Conservation (phyloP, 2,329 filamentous ascomycete genomes). For the Sporothrix phasma region DNA sequence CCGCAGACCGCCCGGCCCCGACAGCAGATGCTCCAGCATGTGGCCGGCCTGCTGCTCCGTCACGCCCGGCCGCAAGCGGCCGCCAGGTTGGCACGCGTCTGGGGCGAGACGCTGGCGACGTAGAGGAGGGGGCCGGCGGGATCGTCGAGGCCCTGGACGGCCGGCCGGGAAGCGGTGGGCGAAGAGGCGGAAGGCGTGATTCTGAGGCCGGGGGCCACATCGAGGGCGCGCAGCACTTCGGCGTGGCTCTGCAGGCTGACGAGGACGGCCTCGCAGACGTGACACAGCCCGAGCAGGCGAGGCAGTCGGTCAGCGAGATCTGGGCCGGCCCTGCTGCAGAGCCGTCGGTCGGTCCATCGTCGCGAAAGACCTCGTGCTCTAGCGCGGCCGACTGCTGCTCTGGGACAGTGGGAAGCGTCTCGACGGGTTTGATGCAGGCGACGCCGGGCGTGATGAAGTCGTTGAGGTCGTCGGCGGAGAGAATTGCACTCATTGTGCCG, state of each 20-base stretch:
- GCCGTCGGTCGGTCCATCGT: slow-evolving; percentile 57
- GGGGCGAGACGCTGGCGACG: slow-evolving; percentile 85
- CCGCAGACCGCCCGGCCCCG: slow-evolving; percentile 58
- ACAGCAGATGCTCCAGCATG: slow-evolving; percentile 75
- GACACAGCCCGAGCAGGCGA: slow-evolving; percentile 94
- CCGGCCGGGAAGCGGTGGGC: slow-evolving; percentile 8
- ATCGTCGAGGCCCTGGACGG: slow-evolving; percentile 40
- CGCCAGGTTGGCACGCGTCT: slow-evolving; percentile 79
- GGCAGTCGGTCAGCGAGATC: slow-evolving; percentile 93
- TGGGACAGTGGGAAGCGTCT: slow-evolving; percentile 65
- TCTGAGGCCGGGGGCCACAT: slow-evolving; percentile 48
- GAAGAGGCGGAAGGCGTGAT: slow-evolving; percentile 27
- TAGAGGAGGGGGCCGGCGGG: slow-evolving; percentile 67
- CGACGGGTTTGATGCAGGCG: slow-evolving; percentile 95
- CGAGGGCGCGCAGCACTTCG: slow-evolving; percentile 77
- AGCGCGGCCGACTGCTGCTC: slow-evolving; percentile 28
- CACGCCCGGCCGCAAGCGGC: slow-evolving; percentile 64
- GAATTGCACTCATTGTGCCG: slow-evolving; percentile 79
- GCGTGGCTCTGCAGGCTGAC: slow-evolving; percentile 89
- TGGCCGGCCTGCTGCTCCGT: slow-evolving; percentile 63
- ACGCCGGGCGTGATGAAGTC: slow-evolving; percentile 98
- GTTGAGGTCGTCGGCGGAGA: slow-evolving; percentile 93
- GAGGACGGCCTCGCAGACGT: slow-evolving; percentile 93
- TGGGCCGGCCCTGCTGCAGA: slow-evolving; percentile 57
- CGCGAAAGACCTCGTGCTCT: slow-evolving; percentile 83